phyloP scores from a whole-genome alignment of 2,329 filamentous ascomycete species.

The Microdochium trichocladiopsis region DNA sequence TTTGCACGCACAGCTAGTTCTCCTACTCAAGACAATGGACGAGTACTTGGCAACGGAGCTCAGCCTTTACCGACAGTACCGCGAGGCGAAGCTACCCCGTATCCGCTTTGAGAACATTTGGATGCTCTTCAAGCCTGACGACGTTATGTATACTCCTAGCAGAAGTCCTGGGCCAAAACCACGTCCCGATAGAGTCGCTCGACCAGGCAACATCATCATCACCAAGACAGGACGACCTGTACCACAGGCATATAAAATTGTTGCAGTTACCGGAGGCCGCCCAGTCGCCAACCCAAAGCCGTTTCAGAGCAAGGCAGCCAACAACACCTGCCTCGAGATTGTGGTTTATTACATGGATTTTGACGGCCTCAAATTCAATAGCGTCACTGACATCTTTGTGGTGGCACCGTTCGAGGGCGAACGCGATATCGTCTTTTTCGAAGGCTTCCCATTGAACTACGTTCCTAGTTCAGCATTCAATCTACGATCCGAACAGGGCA shows the following conservation, averaged over 20 bases:
- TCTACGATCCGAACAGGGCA: not conserved
- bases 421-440: not conserved
- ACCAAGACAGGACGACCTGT: not conserved
- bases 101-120: conserved; percentile 6
- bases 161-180: not conserved
- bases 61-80: not conserved
- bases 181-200: not conserved
- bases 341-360: conserved; percentile 1
- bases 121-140: conserved; percentile 7
- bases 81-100: not conserved
- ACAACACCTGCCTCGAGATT: conserved; percentile 35
- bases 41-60: not conserved
- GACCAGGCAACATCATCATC: not conserved
- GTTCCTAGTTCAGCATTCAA: not conserved
- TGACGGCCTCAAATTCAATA: not conserved
- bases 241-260: not conserved
- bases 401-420: not conserved
- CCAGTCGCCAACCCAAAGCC: conserved; percentile 12
- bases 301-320: conserved; percentile 27
- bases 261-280: not conserved
- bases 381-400: not conserved
- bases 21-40: not conserved
- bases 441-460: not conserved
- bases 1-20: not conserved
- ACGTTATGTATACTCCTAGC: conserved; percentile 1